Evolutionary conservation across 352 stramenopile species (phyloP).

Genomic region (Phytopythium aichiense): DNA sequence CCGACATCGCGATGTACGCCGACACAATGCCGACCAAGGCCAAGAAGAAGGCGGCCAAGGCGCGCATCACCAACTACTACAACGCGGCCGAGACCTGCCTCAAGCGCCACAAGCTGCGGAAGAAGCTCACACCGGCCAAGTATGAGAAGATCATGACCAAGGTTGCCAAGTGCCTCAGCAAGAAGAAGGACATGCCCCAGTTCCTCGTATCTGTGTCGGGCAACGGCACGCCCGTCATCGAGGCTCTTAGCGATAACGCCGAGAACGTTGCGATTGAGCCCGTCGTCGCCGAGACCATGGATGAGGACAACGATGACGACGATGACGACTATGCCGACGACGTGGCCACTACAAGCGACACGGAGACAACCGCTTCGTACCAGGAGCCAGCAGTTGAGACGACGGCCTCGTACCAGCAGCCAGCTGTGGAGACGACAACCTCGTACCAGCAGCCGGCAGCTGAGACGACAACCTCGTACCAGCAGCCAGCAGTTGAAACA

Average conservation of each 20-base stretch:
- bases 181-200: slow-evolving; percentile 1
- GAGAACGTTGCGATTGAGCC: neutral
- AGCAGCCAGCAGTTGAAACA: neutral
- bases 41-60: neutral
- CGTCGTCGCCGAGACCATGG: neutral
- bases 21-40: neutral
- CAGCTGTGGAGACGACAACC: neutral
- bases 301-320: neutral
- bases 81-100: slow-evolving; percentile 1
- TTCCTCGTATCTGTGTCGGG: neutral
- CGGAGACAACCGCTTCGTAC: no score
- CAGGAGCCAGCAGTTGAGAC: neutral
- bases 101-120: neutral
- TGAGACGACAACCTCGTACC: neutral
- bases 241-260: neutral
- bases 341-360: no score
- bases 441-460: neutral
- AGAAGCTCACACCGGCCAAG: neutral
- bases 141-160: slow-evolving; percentile 1
- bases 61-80: slow-evolving; percentile 6
- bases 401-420: neutral
- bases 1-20: neutral
- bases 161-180: neutral
- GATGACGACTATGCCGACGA: neutral
- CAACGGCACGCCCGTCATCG: neutral